Evolutionary conservation across 1,139 yeast genomes (phyloP).

Genomic region (Suhomyces panamericanus): DNA sequence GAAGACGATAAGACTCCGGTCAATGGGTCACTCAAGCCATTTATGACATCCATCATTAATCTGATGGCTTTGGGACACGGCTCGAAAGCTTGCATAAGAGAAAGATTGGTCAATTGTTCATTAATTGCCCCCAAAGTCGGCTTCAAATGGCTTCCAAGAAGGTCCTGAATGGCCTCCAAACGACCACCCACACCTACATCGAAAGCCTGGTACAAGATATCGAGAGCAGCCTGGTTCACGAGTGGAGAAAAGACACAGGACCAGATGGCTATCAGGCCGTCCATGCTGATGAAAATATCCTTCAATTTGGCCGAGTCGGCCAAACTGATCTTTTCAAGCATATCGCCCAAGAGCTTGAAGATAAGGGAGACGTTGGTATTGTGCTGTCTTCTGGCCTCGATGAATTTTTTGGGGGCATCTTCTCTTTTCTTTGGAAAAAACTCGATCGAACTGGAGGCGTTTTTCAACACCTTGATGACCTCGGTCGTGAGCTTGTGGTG

Average conservation of each 20-base stretch:
- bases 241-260: constrained; percentile 64
- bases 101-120: constrained; percentile 46
- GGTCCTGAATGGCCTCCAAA: constrained; percentile 63
- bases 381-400: constrained; percentile 32
- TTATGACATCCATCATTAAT: constrained; percentile 70
- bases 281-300: constrained; percentile 23
- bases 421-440: constrained; percentile 29
- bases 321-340: constrained; percentile 38
- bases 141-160: constrained; percentile 46
- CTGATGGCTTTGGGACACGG: constrained; percentile 77
- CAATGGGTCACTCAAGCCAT: constrained; percentile 65
- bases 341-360: constrained; percentile 22
- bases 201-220: constrained; percentile 71
- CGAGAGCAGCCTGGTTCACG: constrained; percentile 67
- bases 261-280: constrained; percentile 60
- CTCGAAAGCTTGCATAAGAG: constrained; percentile 55
- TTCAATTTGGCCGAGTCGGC: constrained; percentile 48
- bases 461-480: constrained; percentile 42
- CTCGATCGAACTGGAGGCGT: constrained; percentile 43
- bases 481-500: constrained; percentile 41
- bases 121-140: constrained; percentile 51
- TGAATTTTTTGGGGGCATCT: constrained; percentile 21
- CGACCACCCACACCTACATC: constrained; percentile 61
- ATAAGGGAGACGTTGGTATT: constrained; percentile 31
- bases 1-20: constrained; percentile 44